Percentiles rank a stretch among this genome's conserved stretches.
phyloP scores from a whole-genome alignment of 2,329 filamentous ascomycete species.

The Onygena corvina region DNA sequence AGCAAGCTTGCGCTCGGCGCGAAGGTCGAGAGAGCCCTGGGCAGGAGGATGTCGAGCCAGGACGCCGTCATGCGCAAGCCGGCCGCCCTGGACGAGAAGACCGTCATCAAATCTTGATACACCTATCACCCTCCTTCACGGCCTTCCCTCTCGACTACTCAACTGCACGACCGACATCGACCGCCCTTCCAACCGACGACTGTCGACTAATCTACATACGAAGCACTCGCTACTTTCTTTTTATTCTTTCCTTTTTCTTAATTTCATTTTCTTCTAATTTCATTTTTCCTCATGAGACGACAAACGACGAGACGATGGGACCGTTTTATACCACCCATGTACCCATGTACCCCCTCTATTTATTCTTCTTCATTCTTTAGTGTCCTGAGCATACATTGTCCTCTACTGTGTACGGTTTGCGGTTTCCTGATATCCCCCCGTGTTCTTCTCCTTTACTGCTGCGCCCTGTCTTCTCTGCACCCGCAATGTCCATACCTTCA shows the following conservation, averaged over 20 bases:
- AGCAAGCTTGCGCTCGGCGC: constrained; percentile 79
- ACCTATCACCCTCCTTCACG: constrained; percentile 2
- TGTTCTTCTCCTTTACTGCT: too few relatives aligned
- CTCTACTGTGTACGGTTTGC: too few relatives aligned
- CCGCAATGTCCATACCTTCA: too few relatives aligned
- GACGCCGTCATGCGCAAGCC: constrained; percentile 68
- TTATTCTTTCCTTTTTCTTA: too few relatives aligned
- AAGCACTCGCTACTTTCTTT: too few relatives aligned
- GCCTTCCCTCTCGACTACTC: neutral
- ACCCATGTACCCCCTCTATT: too few relatives aligned
- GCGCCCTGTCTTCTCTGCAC: too few relatives aligned
- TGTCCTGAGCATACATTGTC: too few relatives aligned
- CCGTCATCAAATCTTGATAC: constrained; percentile 14
- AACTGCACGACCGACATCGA: too few relatives aligned
- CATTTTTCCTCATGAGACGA: neutral
- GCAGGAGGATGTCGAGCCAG: constrained; percentile 73
- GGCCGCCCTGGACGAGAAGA: constrained; percentile 31
- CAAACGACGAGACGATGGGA: neutral
- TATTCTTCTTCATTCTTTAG: constrained; percentile 6
- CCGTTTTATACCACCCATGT: neutral
- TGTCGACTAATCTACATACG: too few relatives aligned
- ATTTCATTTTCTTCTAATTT: neutral
- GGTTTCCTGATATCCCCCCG: too few relatives aligned
- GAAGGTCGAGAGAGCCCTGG: constrained; percentile 79
- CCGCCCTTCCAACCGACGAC: too few relatives aligned